phyloP scores from a whole-genome alignment of 352 stramenopile species.

The Globisporangium abappressorium region DNA sequence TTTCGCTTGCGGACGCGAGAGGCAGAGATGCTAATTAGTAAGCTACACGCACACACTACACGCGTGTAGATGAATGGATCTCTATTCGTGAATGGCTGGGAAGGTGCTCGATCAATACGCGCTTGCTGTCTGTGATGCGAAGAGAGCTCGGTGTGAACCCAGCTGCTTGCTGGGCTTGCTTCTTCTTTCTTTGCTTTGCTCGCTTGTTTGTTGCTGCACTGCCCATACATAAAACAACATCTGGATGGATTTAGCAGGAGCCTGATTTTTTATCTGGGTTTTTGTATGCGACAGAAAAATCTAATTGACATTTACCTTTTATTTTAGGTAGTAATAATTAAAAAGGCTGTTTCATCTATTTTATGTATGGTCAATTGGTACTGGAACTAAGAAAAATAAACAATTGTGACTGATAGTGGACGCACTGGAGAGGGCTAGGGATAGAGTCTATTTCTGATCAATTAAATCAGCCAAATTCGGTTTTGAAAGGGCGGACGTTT shows the following conservation, averaged over 20 bases:
- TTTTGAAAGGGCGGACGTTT: too few relatives aligned
- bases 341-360: too few relatives aligned
- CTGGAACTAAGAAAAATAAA: too few relatives aligned
- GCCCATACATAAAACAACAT: background rate
- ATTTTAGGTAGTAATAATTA: too few relatives aligned
- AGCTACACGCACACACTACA: background rate
- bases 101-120: background rate
- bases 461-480: too few relatives aligned
- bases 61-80: background rate
- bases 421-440: too few relatives aligned
- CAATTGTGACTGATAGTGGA: too few relatives aligned
- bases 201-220: background rate
- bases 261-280: background rate
- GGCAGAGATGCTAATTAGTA: background rate
- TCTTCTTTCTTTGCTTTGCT: background rate
- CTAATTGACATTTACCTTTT: too few relatives aligned
- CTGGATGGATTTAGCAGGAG: background rate
- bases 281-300: background rate
- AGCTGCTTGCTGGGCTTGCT: background rate
- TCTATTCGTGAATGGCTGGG: background rate
- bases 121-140: background rate
- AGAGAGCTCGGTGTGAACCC: background rate
- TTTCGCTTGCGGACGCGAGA: too few relatives aligned
- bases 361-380: too few relatives aligned
- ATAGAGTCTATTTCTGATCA: too few relatives aligned